Conservation (phyloP, 345 rosid species). For the Geranium brycei region DNA sequence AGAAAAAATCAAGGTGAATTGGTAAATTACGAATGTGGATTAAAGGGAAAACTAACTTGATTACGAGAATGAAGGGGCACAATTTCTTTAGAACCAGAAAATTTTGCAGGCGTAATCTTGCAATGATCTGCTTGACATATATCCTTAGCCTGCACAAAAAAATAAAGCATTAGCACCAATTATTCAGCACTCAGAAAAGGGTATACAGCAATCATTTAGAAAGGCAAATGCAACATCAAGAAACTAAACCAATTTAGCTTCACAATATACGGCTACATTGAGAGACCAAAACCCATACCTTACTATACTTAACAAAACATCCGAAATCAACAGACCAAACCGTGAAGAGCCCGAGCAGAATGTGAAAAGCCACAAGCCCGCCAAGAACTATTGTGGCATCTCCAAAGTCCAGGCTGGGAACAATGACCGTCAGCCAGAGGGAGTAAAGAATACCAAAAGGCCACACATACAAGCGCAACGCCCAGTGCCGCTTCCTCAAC, state of each 20-base stretch:
- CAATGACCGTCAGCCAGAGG: conserved; percentile 38
- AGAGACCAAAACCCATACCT: conserved; percentile 26
- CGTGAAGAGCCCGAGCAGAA: conserved; percentile 73
- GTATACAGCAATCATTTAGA: background rate
- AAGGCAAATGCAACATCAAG: background rate
- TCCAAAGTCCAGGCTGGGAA: conserved; percentile 56
- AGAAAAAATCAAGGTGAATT: too few species aligned
- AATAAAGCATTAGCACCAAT: background rate
- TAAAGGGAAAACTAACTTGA: conserved; percentile 35
- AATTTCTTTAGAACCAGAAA: conserved; percentile 87
- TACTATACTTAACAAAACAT: conserved; percentile 59
- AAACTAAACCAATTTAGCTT: background rate
- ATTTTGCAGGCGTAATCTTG: conserved; percentile 85
- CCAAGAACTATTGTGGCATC: conserved; percentile 79
- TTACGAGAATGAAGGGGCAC: conserved; percentile 74
- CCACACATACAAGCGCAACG: conserved; percentile 78
- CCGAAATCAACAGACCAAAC: conserved; percentile 87
- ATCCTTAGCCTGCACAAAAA: conserved; percentile 43
- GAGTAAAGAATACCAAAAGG: conserved; percentile 64
- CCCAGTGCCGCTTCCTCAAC: conserved; percentile 50
- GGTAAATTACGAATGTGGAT: too few species aligned
- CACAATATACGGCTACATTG: background rate
- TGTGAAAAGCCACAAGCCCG: conserved; percentile 45
- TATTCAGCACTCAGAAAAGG: background rate
- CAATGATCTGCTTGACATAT: conserved; percentile 72